Conservation (phyloP, 495 filamentous ascomycete species). For the Monascus purpureus region DNA sequence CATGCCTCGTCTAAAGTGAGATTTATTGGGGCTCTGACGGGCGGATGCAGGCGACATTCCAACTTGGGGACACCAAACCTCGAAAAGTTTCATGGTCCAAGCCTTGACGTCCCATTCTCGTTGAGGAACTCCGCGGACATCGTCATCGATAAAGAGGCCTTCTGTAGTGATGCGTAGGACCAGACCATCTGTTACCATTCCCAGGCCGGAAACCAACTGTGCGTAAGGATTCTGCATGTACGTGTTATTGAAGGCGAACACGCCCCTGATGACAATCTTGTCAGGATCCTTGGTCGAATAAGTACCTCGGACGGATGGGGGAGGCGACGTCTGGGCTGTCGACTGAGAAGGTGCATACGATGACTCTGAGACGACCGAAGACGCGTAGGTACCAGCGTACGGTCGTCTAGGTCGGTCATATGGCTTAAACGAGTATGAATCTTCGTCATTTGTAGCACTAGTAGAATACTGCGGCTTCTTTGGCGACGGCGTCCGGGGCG, state of each 20-base stretch:
- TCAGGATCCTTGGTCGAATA: constrained; percentile 83
- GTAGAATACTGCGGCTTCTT: constrained; percentile 44
- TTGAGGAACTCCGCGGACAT: constrained; percentile 70
- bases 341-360: constrained; percentile 71
- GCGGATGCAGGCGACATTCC: constrained; percentile 9
- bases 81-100: constrained; percentile 85
- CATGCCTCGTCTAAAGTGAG: constrained; percentile 15
- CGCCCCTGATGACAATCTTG: constrained; percentile 87
- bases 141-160: constrained; percentile 93
- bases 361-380: constrained; percentile 65
- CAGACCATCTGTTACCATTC: constrained; percentile 70
- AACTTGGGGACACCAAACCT: constrained; percentile 67
- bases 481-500: constrained; percentile 32
- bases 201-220: constrained; percentile 62
- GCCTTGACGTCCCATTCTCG: constrained; percentile 98
- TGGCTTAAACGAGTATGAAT: constrained; percentile 64
- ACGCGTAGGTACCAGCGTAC: constrained; percentile 31
- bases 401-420: constrained; percentile 60
- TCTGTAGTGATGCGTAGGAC: constrained; percentile 76
- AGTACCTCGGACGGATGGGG: constrained; percentile 55
- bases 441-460: constrained; percentile 52
- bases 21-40: constrained; percentile 13
- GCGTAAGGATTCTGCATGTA: constrained; percentile 69
- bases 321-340: constrained; percentile 75
- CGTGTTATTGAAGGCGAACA: constrained; percentile 77